Evolutionary conservation across 768 basidiomycete genomes (phyloP), one percentile per base, ranked within the genome.

Genomic region (Xanthoconium stramineum): DNA sequence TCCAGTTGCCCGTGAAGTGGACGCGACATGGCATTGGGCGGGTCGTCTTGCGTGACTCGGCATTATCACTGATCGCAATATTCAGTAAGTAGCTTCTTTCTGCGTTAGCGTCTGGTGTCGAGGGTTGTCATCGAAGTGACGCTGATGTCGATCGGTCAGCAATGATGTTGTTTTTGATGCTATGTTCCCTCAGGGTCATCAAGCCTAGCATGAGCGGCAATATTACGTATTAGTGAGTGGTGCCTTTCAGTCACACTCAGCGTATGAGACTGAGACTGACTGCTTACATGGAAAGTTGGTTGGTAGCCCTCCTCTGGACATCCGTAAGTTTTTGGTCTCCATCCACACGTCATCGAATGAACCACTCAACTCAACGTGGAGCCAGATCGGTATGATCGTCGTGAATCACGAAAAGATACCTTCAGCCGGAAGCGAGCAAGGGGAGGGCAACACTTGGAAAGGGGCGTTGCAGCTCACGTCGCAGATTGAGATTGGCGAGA

Each of bases 141-240:
- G n/a, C 38, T 60, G 17, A 53, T 9, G 24, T 11, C 28, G 19
- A n/a, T 19, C 6, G 17, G 20, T 32, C 19, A 66, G 65, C 30
- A 10, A 33, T 65, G 15, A 45, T 61, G 54, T 24, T 65, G 4
- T 60, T 65, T 33, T n/a, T 63, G 53, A 59, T 56, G 4, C 61
- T 67, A 14, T 53, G 47, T 38, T 42, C 50, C 12, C 36, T 56
- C 19, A 15, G 24, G 5, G 51, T 64, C 4, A 58, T 63, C 39
- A 32, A 52, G 33, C 49, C 45, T 10, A 33, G 37, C 12, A 57
- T 57, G 53, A 49, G 50, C 13, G 57, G 59, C 12, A 68, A 68
- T 38, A 39, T 67, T 3, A 50, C 53, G 2, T 67, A 61, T 48
- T 56, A 63, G 66, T 65, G 32, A 15, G 65, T 57, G 11, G 10